Evolutionary conservation across 2,329 filamentous ascomycete genomes (phyloP).

Genomic region (Nothophoma quercina): DNA sequence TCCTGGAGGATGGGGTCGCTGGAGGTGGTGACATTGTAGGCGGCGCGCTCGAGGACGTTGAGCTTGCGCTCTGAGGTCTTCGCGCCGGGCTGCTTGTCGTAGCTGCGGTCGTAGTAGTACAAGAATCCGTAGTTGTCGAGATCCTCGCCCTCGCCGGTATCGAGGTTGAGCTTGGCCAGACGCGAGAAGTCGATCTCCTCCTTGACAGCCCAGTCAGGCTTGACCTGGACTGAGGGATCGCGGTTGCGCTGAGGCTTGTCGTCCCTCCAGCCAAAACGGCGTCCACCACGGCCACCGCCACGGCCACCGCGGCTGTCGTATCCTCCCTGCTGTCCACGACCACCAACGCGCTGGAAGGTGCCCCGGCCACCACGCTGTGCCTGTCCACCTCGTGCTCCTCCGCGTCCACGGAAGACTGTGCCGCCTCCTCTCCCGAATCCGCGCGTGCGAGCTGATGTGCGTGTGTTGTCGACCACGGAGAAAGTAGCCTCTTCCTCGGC

Average conservation of each 20-base stretch:
- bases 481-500: slow-evolving; percentile 97
- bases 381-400: slow-evolving; percentile 77
- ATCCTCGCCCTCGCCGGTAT: slow-evolving; percentile 93
- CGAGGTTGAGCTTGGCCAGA: slow-evolving; percentile 92
- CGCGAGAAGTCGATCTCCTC: slow-evolving; percentile 99
- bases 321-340: slow-evolving; percentile 70
- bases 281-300: slow-evolving; percentile 75
- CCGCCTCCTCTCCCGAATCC: slow-evolving; percentile 85
- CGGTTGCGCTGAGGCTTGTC: slow-evolving; percentile 97
- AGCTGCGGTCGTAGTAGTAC: slow-evolving; percentile 96
- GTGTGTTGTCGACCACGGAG: slow-evolving; percentile 95
- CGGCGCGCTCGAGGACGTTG: slow-evolving; percentile 87
- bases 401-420: slow-evolving; percentile 85
- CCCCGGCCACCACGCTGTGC: slow-evolving; percentile 75
- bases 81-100: slow-evolving; percentile 86
- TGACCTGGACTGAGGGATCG: slow-evolving; percentile 95
- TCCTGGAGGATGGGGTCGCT: slow-evolving; percentile 97
- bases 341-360: slow-evolving; percentile 75
- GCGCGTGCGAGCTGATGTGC: slow-evolving; percentile 83
- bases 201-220: slow-evolving; percentile 91
- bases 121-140: slow-evolving; percentile 96
- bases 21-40: slow-evolving; percentile 97
- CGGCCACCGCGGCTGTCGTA: slow-evolving; percentile 74
- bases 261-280: slow-evolving; percentile 97
- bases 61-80: slow-evolving; percentile 89